Evolutionary conservation across 202 grass and related monocot genomes (phyloP).

Genomic region (Tripidium arundinaceum): DNA sequence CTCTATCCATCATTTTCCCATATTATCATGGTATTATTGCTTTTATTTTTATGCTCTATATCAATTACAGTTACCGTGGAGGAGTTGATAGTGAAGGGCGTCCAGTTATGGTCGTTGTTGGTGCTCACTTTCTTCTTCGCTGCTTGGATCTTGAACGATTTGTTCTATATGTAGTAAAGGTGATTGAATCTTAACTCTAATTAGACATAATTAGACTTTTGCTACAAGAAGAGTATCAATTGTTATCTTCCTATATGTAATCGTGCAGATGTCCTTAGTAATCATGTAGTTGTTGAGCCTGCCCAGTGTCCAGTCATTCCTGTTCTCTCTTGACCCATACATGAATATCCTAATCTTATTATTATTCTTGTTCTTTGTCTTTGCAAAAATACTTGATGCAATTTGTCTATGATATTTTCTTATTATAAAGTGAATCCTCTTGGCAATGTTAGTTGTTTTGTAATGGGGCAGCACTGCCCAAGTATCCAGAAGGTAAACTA

Average conservation of each 20-base stretch:
- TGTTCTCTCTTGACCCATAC: not conserved
- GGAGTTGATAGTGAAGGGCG: slow-evolving; percentile 82
- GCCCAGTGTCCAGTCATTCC: not conserved
- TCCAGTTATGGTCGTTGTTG: slow-evolving; percentile 86
- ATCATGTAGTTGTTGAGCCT: not conserved
- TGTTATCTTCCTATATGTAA: not conserved
- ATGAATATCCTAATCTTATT: not conserved
- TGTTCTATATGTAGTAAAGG: slow-evolving; percentile 86
- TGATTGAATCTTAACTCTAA: slow-evolving; percentile 24
- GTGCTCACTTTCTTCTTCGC: too few relatives aligned
- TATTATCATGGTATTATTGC: slow-evolving; percentile 1
- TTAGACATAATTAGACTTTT: not conserved
- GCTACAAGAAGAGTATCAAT: not conserved
- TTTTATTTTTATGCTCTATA: not conserved
- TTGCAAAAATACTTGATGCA: not conserved
- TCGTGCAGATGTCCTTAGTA: not conserved
- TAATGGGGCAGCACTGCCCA: not conserved
- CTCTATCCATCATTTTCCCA: not conserved
- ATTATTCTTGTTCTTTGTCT: not conserved
- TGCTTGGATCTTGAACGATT: slow-evolving; percentile 90
- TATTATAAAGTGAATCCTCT: not conserved
- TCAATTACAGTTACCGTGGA: slow-evolving; percentile 67
- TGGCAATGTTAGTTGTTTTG: not conserved
- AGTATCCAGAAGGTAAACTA: not conserved
- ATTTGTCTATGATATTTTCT: not conserved